phyloP scores from a whole-genome alignment of 164 flowering plant genomes.

The Magnolia kwangsiensis region DNA sequence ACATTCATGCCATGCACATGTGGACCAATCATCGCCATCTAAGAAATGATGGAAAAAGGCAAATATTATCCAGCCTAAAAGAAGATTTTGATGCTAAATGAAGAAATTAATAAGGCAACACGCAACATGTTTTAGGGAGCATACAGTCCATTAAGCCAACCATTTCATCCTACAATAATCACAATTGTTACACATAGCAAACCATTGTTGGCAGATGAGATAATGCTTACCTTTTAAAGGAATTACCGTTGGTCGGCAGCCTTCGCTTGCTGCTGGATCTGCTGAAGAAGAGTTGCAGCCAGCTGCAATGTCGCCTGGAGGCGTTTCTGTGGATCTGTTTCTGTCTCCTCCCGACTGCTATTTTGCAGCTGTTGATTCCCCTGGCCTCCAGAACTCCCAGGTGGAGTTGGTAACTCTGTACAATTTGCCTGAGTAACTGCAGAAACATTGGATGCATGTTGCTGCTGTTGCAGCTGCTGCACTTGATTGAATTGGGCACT shows the following conservation, averaged over 20 bases:
- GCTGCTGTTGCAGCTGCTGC: slow-evolving; percentile 50
- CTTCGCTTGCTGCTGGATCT: slow-evolving; percentile 78
- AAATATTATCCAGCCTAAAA: too few species aligned
- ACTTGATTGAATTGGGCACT: slow-evolving; percentile 36
- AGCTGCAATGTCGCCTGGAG: slow-evolving; percentile 90
- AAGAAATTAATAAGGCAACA: too few species aligned
- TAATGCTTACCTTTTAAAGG: neutral
- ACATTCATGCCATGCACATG: too few species aligned
- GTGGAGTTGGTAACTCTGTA: slow-evolving; percentile 29
- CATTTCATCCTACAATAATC: too few species aligned
- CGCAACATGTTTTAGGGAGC: too few species aligned
- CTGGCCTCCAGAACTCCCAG: slow-evolving; percentile 12
- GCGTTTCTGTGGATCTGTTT: slow-evolving; percentile 80
- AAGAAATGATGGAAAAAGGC: too few species aligned
- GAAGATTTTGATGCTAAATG: too few species aligned
- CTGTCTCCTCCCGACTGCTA: slow-evolving; percentile 42
- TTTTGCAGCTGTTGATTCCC: slow-evolving; percentile 33
- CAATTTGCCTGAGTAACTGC: slow-evolving; percentile 23
- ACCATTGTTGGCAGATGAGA: too few species aligned
- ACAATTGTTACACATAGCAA: too few species aligned
- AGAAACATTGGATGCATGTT: slow-evolving; percentile 26
- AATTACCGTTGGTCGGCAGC: slow-evolving; percentile 20
- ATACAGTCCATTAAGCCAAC: too few species aligned
- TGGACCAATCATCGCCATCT: too few species aligned
- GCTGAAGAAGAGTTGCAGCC: slow-evolving; percentile 97